Percentiles rank a stretch among this genome's conserved stretches.
These are phyloP conservation scores for Drechmeria coniospora DNA, from an alignment of 2,329 filamentous ascomycete genomes.

Conservation along the genomic window DNA sequence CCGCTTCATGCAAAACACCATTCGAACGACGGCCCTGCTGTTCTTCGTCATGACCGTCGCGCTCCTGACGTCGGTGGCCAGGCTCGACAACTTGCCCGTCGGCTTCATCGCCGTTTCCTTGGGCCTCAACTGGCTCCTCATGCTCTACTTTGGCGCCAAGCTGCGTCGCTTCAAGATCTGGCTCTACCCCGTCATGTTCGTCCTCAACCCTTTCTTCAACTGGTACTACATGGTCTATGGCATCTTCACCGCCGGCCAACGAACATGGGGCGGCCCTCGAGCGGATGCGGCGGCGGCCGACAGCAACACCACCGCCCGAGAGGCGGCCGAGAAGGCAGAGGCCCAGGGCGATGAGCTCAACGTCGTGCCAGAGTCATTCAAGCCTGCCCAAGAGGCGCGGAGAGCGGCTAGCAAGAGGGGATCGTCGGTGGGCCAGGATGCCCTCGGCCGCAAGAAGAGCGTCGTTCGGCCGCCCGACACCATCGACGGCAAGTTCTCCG, in stretches of 20 bases:
- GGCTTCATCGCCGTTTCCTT: constrained; percentile 89
- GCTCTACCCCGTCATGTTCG: constrained; percentile 90
- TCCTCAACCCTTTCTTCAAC: constrained; percentile 92
- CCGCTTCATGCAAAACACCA: constrained; percentile 90
- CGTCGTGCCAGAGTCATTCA: constrained; percentile 75
- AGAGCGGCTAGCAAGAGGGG: constrained; percentile 14
- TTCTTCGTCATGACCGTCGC: constrained; percentile 91
- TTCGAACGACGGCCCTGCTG: constrained; percentile 80
- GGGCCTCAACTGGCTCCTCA: constrained; percentile 84
- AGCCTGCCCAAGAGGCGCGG: constrained; percentile 37
- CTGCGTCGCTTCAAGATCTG: constrained; percentile 83
- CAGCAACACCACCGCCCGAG: constrained; percentile 55
- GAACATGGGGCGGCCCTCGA: constrained; percentile 89
- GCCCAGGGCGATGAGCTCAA: constrained; percentile 76
- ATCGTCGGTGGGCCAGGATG: constrained; percentile 9
- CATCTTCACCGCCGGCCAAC: constrained; percentile 83
- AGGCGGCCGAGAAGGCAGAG: constrained; percentile 72
- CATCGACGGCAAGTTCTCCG: constrained; percentile 65
- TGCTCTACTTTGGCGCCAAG: constrained; percentile 88
- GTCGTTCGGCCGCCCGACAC: constrained; percentile 57
- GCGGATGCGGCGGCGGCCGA: constrained; percentile 78
- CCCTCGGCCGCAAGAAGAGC: constrained; percentile 33
- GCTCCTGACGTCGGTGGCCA: constrained; percentile 69
- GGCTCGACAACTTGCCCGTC: constrained; percentile 63
- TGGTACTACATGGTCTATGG: constrained; percentile 98